Evolutionary conservation across 495 filamentous ascomycete species (phyloP).

Genomic region (Xylaria grammica): DNA sequence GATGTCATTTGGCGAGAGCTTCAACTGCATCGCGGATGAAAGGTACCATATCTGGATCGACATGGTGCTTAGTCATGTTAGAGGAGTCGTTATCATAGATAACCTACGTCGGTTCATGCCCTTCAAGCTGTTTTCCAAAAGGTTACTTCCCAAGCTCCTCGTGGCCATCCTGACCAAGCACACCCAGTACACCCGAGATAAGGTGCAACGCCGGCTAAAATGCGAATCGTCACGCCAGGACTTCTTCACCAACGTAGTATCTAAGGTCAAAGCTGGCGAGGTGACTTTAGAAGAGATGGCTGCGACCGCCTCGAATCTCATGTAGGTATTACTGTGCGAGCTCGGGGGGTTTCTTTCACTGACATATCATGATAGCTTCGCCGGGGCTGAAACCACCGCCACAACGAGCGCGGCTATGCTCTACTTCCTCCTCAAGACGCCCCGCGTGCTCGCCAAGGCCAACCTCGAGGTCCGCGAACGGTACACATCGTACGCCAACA

Average conservation of each 20-base stretch:
- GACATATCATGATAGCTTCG: conserved; percentile 27
- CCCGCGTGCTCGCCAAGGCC: not conserved
- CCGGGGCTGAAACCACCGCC: conserved; percentile 35
- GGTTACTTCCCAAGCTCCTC: not conserved
- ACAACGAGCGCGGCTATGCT: conserved; percentile 28
- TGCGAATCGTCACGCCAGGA: conserved; percentile 28
- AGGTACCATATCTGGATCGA: conserved; percentile 18
- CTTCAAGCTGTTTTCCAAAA: not conserved
- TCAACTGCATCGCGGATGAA: not conserved
- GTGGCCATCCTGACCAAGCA: conserved; percentile 10
- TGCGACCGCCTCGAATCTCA: conserved; percentile 27
- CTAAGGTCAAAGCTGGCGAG: conserved; percentile 32
- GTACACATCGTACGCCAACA: conserved; percentile 17
- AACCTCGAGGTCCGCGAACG: conserved; percentile 23
- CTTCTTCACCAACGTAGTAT: conserved; percentile 31
- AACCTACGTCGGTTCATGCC: conserved; percentile 20
- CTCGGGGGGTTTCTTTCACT: too few species aligned
- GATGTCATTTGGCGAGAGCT: conserved; percentile 17
- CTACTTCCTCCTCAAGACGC: conserved; percentile 28
- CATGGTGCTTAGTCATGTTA: conserved; percentile 9
- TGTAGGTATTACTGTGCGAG: conserved; percentile 16
- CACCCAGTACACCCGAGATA: conserved; percentile 10
- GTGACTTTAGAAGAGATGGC: conserved; percentile 30
- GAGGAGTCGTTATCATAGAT: conserved; percentile 18
- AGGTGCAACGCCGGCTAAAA: conserved; percentile 6